phyloP scores from a whole-genome alignment of 2,329 filamentous ascomycete species.

The Paecilomyces formosus region DNA sequence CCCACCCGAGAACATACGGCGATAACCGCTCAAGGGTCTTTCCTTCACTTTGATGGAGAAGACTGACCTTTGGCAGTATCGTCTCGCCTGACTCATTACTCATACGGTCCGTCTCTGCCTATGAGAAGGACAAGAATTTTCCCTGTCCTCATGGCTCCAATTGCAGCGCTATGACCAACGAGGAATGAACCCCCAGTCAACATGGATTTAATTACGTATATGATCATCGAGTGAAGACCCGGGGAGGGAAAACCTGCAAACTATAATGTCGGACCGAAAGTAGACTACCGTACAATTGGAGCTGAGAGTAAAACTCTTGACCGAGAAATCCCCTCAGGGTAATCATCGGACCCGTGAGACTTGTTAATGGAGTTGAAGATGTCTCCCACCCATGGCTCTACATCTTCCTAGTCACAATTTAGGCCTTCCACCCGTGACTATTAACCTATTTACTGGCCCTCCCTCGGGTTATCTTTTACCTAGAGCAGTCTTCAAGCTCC shows the following conservation, averaged over 20 bases:
- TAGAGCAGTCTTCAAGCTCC: neutral
- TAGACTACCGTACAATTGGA: neutral
- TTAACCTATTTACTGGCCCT: neutral
- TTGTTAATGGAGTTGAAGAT: neutral
- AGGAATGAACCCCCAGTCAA: neutral
- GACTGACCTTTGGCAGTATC: neutral
- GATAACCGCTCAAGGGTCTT: neutral
- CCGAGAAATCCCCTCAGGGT: neutral
- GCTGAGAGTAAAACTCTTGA: neutral
- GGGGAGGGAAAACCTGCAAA: neutral
- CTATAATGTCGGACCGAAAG: neutral
- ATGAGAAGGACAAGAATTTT: neutral
- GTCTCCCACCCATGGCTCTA: neutral
- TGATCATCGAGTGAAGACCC: neutral
- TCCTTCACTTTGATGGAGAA: neutral
- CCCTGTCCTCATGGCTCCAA: neutral
- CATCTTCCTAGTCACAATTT: neutral
- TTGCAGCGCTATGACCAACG: neutral
- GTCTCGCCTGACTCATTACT: neutral
- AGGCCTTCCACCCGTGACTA: neutral
- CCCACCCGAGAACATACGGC: neutral
- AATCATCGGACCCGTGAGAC: neutral
- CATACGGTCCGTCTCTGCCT: neutral
- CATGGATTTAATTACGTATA: neutral
- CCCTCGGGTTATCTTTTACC: neutral